A percentile compares a stretch with the other conserved stretches of the same genome.
These are phyloP conservation scores for Podosphaera fusca DNA, from an alignment of 2,329 filamentous ascomycete species.

Conservation along the genomic window DNA sequence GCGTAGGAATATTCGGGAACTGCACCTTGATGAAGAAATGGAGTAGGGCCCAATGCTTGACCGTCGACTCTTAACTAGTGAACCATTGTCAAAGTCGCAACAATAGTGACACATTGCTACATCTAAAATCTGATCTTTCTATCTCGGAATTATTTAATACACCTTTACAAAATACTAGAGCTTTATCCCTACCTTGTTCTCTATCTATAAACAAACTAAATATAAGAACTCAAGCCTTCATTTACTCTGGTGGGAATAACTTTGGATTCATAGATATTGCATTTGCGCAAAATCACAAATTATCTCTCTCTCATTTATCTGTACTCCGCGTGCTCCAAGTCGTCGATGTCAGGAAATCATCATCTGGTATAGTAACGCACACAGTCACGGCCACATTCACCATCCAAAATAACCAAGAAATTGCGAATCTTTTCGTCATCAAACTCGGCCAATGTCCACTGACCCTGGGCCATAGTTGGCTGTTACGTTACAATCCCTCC, in stretches of 20 bases:
- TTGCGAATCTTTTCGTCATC: neutral
- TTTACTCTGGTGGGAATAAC: neutral
- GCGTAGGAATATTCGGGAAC: too few relatives aligned
- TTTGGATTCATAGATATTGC: neutral
- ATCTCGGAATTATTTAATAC: too few relatives aligned
- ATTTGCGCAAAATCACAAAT: neutral
- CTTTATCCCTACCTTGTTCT: too few relatives aligned
- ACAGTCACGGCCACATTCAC: neutral
- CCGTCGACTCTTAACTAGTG: too few relatives aligned
- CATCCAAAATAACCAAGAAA: neutral
- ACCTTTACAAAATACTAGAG: too few relatives aligned
- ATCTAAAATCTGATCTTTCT: too few relatives aligned
- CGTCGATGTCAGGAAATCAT: neutral
- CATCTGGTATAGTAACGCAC: neutral
- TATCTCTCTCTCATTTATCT: neutral
- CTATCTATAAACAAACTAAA: too few relatives aligned
- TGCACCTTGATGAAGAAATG: too few relatives aligned
- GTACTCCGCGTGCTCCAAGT: neutral
- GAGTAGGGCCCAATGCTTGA: too few relatives aligned
- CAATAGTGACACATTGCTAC: too few relatives aligned
- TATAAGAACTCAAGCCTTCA: neutral
- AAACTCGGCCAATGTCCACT: neutral
- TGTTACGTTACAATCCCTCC: neutral
- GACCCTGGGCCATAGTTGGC: neutral
- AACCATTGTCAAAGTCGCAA: too few relatives aligned